These are phyloP conservation scores for Alternaria gaisen DNA, from an alignment of 2,329 filamentous ascomycete genomes.

Conservation along the genomic window DNA sequence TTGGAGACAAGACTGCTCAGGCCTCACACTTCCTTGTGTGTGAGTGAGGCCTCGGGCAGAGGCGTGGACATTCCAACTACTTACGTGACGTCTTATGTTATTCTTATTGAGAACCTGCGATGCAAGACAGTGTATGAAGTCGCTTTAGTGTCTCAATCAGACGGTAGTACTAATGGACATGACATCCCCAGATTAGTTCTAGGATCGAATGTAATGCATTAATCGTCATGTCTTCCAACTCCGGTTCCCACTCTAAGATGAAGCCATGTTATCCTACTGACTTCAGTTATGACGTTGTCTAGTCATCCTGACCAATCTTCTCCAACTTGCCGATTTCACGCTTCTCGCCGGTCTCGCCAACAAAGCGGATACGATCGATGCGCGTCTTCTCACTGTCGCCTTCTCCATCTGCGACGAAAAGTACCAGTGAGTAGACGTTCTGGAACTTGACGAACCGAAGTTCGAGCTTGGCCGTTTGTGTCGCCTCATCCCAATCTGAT, in stretches of 20 bases:
- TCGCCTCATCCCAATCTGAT: slow-evolving; percentile 74
- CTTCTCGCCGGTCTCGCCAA: slow-evolving; percentile 92
- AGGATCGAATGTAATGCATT: slow-evolving; percentile 2
- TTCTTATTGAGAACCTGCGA: background rate
- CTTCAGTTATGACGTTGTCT: background rate
- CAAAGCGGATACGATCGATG: slow-evolving; percentile 78
- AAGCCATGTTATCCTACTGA: background rate
- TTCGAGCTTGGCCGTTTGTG: slow-evolving; percentile 61
- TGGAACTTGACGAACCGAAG: slow-evolving; percentile 98
- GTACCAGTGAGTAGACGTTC: slow-evolving; percentile 82
- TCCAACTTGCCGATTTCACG: slow-evolving; percentile 92
- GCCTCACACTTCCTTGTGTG: slow-evolving; percentile 23
- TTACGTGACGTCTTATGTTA: background rate
- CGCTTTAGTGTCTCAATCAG: background rate
- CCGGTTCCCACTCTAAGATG: background rate
- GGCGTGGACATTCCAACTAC: slow-evolving; percentile 34
- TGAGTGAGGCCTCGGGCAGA: slow-evolving; percentile 34
- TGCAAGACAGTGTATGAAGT: background rate
- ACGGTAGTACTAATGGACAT: background rate
- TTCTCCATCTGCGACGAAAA: slow-evolving; percentile 85
- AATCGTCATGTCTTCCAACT: background rate
- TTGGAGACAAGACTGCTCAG: slow-evolving; percentile 45
- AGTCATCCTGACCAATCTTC: slow-evolving; percentile 81
- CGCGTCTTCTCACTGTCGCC: slow-evolving; percentile 87
- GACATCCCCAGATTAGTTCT: background rate